These are phyloP conservation scores for Vickermania spadyakhi DNA, from an alignment of 208 protist genomes.

Conservation along the genomic window DNA sequence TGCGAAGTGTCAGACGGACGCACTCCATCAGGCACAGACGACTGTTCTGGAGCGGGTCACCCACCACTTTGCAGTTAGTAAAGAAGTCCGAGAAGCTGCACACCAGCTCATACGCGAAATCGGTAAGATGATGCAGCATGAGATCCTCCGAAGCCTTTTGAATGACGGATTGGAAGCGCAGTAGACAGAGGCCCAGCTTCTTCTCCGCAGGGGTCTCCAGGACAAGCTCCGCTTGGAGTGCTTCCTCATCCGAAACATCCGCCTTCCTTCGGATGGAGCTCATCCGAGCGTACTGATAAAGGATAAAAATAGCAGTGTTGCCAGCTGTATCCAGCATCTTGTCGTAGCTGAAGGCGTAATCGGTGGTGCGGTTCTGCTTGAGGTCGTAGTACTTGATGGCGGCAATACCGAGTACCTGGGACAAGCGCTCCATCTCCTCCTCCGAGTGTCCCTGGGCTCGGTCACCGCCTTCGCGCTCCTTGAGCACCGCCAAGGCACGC, in stretches of 20 bases:
- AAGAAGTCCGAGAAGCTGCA: slow-evolving; percentile 94
- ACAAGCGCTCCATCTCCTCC: slow-evolving; percentile 71
- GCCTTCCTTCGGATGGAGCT: slow-evolving; percentile 91
- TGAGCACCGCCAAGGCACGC: slow-evolving; percentile 71
- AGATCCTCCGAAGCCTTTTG: slow-evolving; percentile 86
- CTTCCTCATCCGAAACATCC: slow-evolving; percentile 39
- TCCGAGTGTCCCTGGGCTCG: slow-evolving; percentile 69
- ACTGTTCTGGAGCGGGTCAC: slow-evolving; percentile 71
- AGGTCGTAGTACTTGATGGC: slow-evolving; percentile 98
- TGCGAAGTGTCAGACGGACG: slow-evolving; percentile 80
- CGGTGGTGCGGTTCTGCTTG: slow-evolving; percentile 85
- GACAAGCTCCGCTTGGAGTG: slow-evolving; percentile 49
- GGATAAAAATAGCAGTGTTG: slow-evolving; percentile 96
- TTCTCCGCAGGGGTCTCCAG: slow-evolving; percentile 77
- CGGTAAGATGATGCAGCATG: slow-evolving; percentile 91
- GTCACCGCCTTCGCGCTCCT: slow-evolving; percentile 72
- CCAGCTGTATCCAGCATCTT: slow-evolving; percentile 94
- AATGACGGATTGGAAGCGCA: slow-evolving; percentile 86
- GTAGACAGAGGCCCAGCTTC: slow-evolving; percentile 69
- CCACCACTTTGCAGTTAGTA: slow-evolving; percentile 87
- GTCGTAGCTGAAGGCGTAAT: slow-evolving; percentile 96
- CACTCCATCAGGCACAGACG: slow-evolving; percentile 89
- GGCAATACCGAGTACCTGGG: slow-evolving; percentile 90
- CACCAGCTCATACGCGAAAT: slow-evolving; percentile 94
- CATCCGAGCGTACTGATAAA: slow-evolving; percentile 97